phyloP scores from a whole-genome alignment of 2,329 filamentous ascomycete genomes.

The Hymenoscyphus albidus region DNA sequence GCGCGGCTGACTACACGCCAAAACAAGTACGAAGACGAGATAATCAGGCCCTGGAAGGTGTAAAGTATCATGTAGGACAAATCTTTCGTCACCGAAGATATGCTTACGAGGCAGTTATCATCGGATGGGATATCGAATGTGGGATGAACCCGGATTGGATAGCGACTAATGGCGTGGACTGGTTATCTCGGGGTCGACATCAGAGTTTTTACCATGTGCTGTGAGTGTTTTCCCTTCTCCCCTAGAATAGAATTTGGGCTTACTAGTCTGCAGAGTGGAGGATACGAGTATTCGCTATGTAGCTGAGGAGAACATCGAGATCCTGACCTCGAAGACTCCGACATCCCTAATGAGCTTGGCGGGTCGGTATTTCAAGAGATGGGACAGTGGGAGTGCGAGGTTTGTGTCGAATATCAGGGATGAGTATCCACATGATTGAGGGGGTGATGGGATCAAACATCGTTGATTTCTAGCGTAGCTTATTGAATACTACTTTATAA shows the following conservation, averaged over 20 bases:
- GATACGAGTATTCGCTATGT: slow-evolving; percentile 71
- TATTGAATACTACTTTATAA: not conserved
- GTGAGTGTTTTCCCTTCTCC: slow-evolving; percentile 51
- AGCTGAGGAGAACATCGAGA: slow-evolving; percentile 74
- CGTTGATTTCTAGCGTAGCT: too few species aligned
- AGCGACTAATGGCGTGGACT: slow-evolving; percentile 59
- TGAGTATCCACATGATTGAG: slow-evolving; percentile 79
- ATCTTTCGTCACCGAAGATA: slow-evolving; percentile 82
- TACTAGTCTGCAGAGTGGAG: slow-evolving; percentile 47
- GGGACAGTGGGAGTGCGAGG: slow-evolving; percentile 59
- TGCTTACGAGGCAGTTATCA: slow-evolving; percentile 74
- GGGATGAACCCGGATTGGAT: slow-evolving; percentile 58
- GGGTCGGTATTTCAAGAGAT: slow-evolving; percentile 85
- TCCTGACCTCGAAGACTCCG: slow-evolving; percentile 50
- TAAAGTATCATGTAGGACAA: slow-evolving; percentile 72
- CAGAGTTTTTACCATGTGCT: slow-evolving; percentile 84
- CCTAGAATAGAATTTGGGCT: slow-evolving; percentile 4
- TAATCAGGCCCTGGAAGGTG: slow-evolving; percentile 34
- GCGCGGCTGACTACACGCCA: slow-evolving; percentile 51
- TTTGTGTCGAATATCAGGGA: slow-evolving; percentile 84
- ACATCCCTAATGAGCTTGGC: slow-evolving; percentile 64
- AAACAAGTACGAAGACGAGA: slow-evolving; percentile 41
- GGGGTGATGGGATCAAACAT: not conserved
- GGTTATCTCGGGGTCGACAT: slow-evolving; percentile 52
- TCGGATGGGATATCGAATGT: slow-evolving; percentile 69